Conservation (phyloP, 208 protist genomes). For the Phytomonas sp. region DNA sequence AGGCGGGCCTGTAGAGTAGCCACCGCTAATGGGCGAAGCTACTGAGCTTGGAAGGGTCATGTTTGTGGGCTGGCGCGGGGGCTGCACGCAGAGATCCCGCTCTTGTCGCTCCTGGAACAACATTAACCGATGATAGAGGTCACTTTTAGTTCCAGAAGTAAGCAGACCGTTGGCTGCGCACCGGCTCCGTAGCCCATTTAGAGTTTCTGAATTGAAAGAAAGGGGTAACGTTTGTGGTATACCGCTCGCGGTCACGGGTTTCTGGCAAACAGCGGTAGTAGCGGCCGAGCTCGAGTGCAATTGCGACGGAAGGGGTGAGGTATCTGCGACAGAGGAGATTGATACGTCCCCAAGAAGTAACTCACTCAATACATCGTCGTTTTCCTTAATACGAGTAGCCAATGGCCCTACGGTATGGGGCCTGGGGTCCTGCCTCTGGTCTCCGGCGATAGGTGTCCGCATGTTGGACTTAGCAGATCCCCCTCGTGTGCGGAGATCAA, state of each 20-base stretch:
- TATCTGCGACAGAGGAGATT: not conserved
- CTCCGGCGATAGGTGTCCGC: not conserved
- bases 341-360: not conserved
- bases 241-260: not conserved
- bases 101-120: conserved; percentile 9
- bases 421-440: not conserved
- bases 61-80: not conserved
- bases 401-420: not conserved
- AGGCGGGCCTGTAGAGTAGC: not conserved
- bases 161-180: conserved; percentile 36
- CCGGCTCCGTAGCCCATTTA: conserved; percentile 20
- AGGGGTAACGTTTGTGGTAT: not conserved
- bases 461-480: not conserved
- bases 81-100: not conserved
- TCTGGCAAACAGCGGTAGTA: not conserved
- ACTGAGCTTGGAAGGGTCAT: not conserved
- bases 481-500: not conserved
- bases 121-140: conserved; percentile 26
- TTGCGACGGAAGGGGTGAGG: not conserved
- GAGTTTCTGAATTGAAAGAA: not conserved
- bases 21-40: not conserved
- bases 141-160: conserved; percentile 24
- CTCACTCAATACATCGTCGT: not conserved
- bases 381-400: not conserved
- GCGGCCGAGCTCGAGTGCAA: not conserved